Percentiles rank a stretch among this genome's conserved stretches.
These are phyloP conservation scores for Incumbomyces lentus DNA, from an alignment of 2,329 filamentous ascomycete species.

Conservation along the genomic window DNA sequence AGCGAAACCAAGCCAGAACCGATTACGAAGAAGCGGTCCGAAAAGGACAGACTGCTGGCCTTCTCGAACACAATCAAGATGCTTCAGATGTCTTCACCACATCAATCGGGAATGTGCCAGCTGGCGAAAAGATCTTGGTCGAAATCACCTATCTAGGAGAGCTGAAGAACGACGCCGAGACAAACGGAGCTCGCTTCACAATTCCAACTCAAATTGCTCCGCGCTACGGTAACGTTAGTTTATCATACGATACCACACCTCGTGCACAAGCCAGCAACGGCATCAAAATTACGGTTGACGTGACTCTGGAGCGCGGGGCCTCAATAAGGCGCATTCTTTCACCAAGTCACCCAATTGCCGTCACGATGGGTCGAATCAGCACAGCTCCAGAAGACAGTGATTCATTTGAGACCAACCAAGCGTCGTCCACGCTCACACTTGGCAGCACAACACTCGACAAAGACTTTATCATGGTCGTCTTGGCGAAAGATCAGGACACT, in stretches of 20 bases:
- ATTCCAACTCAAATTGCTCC: constrained; percentile 59
- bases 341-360: constrained; percentile 56
- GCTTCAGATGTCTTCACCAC: constrained; percentile 59
- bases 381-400: constrained; percentile 27
- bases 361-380: constrained; percentile 53
- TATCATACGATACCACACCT: constrained; percentile 2
- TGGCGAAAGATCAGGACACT: constrained; percentile 49
- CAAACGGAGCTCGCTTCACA: constrained; percentile 58
- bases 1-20: constrained; percentile 50
- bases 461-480: constrained; percentile 58
- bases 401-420: constrained; percentile 47
- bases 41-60: constrained; percentile 50
- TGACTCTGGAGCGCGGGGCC: constrained; percentile 46
- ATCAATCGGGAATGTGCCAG: constrained; percentile 57
- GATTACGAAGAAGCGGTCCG: constrained; percentile 50
- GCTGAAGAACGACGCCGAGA: constrained; percentile 59
- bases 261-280: constrained; percentile 23
- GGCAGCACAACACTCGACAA: constrained; percentile 44
- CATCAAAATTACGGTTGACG: constrained; percentile 49
- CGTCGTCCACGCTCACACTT: constrained; percentile 51
- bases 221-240: constrained; percentile 43
- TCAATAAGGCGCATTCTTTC: constrained; percentile 54
- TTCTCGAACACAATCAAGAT: constrained; percentile 52
- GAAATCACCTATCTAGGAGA: constrained; percentile 59
- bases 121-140: constrained; percentile 46